A percentile compares a stretch with the other conserved stretches of the same genome.
Evolutionary conservation across 2,329 filamentous ascomycete genomes (phyloP).

Genomic region (Pseudogymnoascus sp.): DNA sequence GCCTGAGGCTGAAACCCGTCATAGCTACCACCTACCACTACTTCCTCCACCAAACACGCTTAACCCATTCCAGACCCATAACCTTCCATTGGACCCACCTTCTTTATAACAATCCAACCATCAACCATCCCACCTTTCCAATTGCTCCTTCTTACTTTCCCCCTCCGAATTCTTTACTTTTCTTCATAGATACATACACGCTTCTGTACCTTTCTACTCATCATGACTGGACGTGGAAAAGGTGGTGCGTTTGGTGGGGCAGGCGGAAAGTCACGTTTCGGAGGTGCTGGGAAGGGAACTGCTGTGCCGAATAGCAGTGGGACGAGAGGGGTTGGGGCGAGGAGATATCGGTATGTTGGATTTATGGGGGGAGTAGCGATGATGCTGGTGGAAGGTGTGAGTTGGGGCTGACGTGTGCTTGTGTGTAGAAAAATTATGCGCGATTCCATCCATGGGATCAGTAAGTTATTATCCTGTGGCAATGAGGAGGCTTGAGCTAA

Average conservation of each 20-base stretch:
- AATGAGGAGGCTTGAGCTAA: slow-evolving; percentile 15
- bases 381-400: neutral
- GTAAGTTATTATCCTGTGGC: slow-evolving; percentile 32
- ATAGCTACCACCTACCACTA: no score
- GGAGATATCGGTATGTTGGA: neutral
- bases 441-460: slow-evolving; percentile 45
- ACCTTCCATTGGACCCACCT: neutral
- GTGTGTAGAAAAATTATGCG: slow-evolving; percentile 39
- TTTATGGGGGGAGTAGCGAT: neutral
- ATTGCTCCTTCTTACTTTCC: no score
- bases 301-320: neutral
- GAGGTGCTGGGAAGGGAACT: neutral
- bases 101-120: neutral
- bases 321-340: neutral
- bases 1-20: neutral
- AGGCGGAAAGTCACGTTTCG: neutral
- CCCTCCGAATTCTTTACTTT: neutral
- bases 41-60: neutral
- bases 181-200: neutral
- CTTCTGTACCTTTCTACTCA: neutral
- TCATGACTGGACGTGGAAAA: neutral
- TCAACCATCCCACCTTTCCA: neutral
- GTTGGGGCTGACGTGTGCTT: neutral
- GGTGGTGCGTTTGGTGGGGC: neutral
- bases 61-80: neutral